Base-by-base conservation (phyloP, 1,284 basidiomycete species). In the Mrakiaceae sp. region DNA sequence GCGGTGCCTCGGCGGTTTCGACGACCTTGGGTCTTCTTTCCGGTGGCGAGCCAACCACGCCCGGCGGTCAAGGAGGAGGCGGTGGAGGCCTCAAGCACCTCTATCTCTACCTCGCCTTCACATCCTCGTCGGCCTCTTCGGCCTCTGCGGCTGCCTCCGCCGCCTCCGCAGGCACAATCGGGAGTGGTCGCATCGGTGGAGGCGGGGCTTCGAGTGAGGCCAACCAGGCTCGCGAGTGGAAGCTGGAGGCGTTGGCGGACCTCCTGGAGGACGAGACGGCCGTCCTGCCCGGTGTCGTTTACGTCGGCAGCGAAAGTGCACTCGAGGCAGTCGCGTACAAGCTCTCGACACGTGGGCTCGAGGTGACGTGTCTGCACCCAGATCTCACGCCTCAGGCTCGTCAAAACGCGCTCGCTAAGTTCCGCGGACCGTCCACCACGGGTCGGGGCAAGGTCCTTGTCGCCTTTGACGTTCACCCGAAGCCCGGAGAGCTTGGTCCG, bases 161-260 rank as follows among this genome's bases (percentile, higher is more conserved):
- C 42, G 72, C 81, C 51, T 77, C 80, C 14, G 75, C 81, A 46
- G 91, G 91, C 9, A 93, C 92, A 60, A 92, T 93, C 69, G 92
- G 92, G 16, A 91, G 90, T 40, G 90, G 91, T 11, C 80, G 91
- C 62, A 59, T 60, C 8, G 62, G 50, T 2, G 64, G 43, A 8
- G 52, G 59, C 12, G 75, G 71, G 74, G 87, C 89, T 11, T 27
- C 27, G 27, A 27, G 27, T 27, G 91, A 94, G 76, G 90, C 85
- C 56, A 84, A 84, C 11, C 88, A 91, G 74, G 92, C 92, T 49
- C 83, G 90, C 68, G 94, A 97, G 77, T 98, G 93, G 90, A 98
- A 98, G 77, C 80, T 98, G 61, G 94, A 98, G 72, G 93, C 92
- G 14, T 81, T 98, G 48, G 86, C 88, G 40, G 95, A 97, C 75